Conservation (phyloP, 208 protist genomes). For the Leptomonas seymouri region DNA sequence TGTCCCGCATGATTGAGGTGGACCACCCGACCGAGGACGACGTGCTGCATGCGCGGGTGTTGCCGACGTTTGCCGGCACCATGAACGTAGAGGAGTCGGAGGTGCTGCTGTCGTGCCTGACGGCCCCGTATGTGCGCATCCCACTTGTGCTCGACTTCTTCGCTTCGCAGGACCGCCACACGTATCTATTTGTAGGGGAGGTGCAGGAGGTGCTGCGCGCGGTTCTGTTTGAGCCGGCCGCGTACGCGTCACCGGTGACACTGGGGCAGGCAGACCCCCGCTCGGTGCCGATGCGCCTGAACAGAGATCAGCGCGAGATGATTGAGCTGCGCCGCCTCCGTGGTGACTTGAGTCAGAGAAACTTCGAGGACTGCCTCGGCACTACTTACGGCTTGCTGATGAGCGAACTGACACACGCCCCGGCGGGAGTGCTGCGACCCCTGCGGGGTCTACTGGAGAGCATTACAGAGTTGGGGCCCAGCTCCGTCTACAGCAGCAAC, state of each 20-base stretch:
- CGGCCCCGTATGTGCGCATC: constrained; percentile 84
- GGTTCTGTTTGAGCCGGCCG: constrained; percentile 91
- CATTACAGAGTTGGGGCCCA: constrained; percentile 54
- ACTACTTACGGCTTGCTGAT: constrained; percentile 85
- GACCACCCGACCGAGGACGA: constrained; percentile 85
- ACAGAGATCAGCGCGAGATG: constrained; percentile 47
- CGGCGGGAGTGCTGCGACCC: constrained; percentile 54
- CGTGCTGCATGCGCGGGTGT: constrained; percentile 70
- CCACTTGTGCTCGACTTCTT: constrained; percentile 90
- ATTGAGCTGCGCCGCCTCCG: constrained; percentile 37
- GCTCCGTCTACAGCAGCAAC: constrained; percentile 82
- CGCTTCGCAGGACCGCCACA: constrained; percentile 82
- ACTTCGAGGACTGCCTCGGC: constrained; percentile 61
- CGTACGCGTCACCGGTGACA: constrained; percentile 49
- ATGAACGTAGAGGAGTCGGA: constrained; percentile 79
- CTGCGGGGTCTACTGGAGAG: constrained; percentile 49
- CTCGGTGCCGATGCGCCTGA: constrained; percentile 69
- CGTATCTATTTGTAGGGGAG: constrained; percentile 60
- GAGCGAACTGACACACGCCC: constrained; percentile 81
- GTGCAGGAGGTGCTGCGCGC: constrained; percentile 84
- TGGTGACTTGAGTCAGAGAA: constrained; percentile 36
- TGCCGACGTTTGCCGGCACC: constrained; percentile 78
- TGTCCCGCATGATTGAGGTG: constrained; percentile 53
- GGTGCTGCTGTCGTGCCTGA: constrained; percentile 86
- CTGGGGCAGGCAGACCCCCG: constrained; percentile 37